phyloP scores from a whole-genome alignment of 179 eudicot genomes.

The Heliamphora pulchella region DNA sequence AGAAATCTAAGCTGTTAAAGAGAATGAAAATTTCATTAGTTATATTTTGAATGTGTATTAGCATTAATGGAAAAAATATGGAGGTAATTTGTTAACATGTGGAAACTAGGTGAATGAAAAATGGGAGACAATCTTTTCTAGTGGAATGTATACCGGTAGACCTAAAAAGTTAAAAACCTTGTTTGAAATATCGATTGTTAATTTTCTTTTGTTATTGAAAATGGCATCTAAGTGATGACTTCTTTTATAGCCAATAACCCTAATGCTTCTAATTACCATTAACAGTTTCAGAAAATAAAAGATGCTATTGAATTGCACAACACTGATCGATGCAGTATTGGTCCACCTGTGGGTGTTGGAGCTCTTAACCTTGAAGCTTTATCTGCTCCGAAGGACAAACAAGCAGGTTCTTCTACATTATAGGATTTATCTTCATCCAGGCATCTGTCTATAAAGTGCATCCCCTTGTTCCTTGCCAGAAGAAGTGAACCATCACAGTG shows the following conservation, averaged over 20 bases:
- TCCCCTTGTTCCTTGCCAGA: neutral
- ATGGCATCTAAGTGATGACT: neutral
- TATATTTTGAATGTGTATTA: too few relatives aligned
- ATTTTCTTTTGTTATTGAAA: neutral
- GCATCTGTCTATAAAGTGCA: constrained; percentile 17
- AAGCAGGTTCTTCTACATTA: constrained; percentile 19
- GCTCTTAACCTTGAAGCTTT: constrained; percentile 34
- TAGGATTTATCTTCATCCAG: constrained; percentile 11
- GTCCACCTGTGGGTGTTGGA: constrained; percentile 41
- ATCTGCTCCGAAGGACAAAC: constrained; percentile 22
- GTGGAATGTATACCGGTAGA: neutral
- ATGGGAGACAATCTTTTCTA: neutral
- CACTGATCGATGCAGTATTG: constrained; percentile 46
- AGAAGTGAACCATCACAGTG: neutral
- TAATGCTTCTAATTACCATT: neutral
- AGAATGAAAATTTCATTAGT: too few relatives aligned
- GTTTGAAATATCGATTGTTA: neutral
- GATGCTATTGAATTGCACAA: constrained; percentile 63
- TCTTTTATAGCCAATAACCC: neutral
- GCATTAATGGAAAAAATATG: neutral
- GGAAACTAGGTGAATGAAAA: neutral
- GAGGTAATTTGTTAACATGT: neutral
- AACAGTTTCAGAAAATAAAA: constrained; percentile 83
- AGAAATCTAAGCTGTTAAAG: too few relatives aligned
- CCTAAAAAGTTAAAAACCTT: neutral